A percentile compares a stretch with the other conserved stretches of the same genome.
phyloP scores from a whole-genome alignment of 352 stramenopile genomes.

The Phytophthora constricta region DNA sequence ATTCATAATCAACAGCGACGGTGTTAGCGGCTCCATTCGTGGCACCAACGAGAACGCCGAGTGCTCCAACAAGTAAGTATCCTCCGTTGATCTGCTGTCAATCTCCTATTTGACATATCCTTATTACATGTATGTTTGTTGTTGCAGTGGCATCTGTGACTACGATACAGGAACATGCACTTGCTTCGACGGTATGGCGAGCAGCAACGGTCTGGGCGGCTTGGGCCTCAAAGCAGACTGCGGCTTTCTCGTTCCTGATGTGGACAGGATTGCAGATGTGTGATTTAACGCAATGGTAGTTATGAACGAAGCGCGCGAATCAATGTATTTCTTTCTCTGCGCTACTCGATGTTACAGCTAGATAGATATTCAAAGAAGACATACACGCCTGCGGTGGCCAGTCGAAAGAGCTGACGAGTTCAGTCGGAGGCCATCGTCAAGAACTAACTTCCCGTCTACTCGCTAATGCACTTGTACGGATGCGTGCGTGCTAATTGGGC shows the following conservation, averaged over 20 bases:
- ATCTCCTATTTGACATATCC: too few species aligned
- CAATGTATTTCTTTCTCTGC: slow-evolving; percentile 38
- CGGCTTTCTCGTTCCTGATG: slow-evolving; percentile 52
- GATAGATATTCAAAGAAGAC: slow-evolving; percentile 44
- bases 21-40: slow-evolving; percentile 51
- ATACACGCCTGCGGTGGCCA: slow-evolving; percentile 27
- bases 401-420: slow-evolving; percentile 10
- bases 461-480: slow-evolving; percentile 29
- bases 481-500: slow-evolving; percentile 35
- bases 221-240: slow-evolving; percentile 71
- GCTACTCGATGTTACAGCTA: slow-evolving; percentile 46
- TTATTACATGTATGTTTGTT: too few species aligned
- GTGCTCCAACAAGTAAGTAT: slow-evolving; percentile 77
- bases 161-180: slow-evolving; percentile 53
- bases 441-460: slow-evolving; percentile 35
- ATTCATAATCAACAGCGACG: slow-evolving; percentile 68
- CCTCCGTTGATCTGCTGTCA: background rate
- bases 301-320: slow-evolving; percentile 21
- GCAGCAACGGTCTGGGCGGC: slow-evolving; percentile 55
- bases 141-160: slow-evolving; percentile 63
- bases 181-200: slow-evolving; percentile 81
- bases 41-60: slow-evolving; percentile 75
- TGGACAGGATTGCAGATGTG: slow-evolving; percentile 52
- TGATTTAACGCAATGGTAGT: too few species aligned
- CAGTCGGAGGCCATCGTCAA: slow-evolving; percentile 18